Evolutionary conservation across 805 yeast genomes (phyloP).

Genomic region (Barnettozyma salicaria): DNA sequence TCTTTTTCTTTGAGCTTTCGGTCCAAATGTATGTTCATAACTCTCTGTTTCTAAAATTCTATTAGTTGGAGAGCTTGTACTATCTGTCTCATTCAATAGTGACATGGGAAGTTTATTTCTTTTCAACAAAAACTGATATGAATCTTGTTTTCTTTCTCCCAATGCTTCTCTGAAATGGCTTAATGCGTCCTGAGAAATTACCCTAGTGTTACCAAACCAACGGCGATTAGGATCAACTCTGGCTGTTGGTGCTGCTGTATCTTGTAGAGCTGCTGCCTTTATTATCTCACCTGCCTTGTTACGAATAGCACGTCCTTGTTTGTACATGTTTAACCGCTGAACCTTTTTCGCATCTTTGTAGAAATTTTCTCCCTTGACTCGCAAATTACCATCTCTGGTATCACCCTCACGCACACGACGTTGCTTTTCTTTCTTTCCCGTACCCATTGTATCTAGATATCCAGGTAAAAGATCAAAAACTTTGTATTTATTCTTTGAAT

Average conservation of each 20-base stretch:
- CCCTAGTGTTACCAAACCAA: constrained; percentile 98
- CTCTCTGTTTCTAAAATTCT: constrained; percentile 86
- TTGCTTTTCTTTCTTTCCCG: constrained; percentile 83
- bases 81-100: constrained; percentile 77
- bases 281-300: constrained; percentile 84
- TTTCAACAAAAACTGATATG: constrained; percentile 79
- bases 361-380: constrained; percentile 95
- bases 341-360: constrained; percentile 92
- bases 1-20: constrained; percentile 88
- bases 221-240: constrained; percentile 93
- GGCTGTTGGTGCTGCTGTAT: constrained; percentile 82
- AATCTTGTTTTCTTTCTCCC: constrained; percentile 76
- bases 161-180: constrained; percentile 91
- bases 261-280: constrained; percentile 82
- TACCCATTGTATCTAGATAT: constrained; percentile 59
- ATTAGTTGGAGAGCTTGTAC: constrained; percentile 68
- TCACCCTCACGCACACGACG: constrained; percentile 82
- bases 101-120: constrained; percentile 96
- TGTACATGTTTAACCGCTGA: constrained; percentile 86
- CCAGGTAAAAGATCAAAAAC: no score
- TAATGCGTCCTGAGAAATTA: constrained; percentile 93
- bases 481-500: no score
- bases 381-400: constrained; percentile 80
- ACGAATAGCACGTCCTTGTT: constrained; percentile 80
- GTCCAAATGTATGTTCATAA: constrained; percentile 80